phyloP scores from a whole-genome alignment of 2,329 filamentous ascomycete species.

The Apiospora koreana region DNA sequence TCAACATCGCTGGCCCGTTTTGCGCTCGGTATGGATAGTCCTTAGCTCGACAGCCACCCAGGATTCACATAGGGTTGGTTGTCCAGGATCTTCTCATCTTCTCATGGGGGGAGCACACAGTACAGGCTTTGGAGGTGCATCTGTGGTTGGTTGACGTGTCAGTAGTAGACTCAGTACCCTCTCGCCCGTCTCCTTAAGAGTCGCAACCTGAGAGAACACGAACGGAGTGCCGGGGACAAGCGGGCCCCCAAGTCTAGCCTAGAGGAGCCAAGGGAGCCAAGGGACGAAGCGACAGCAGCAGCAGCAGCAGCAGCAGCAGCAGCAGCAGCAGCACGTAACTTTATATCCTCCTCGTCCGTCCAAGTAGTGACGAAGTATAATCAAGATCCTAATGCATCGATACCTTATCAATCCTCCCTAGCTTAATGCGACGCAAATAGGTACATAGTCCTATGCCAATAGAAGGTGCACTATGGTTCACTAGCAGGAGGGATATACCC shows the following conservation, averaged over 20 bases:
- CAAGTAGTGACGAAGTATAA: slow-evolving; percentile 3
- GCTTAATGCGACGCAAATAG: not conserved
- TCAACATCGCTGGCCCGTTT: not conserved
- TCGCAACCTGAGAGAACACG: not conserved
- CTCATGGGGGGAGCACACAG: not conserved
- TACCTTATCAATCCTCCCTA: not conserved
- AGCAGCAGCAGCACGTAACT: not conserved
- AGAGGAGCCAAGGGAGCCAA: not conserved
- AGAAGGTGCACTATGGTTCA: not conserved
- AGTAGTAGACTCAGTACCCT: not conserved
- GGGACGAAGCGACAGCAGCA: too few species aligned
- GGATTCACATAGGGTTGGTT: not conserved
- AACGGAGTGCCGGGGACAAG: not conserved
- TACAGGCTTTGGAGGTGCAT: not conserved
- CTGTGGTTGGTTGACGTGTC: not conserved
- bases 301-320: too few species aligned
- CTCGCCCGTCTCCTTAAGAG: not conserved
- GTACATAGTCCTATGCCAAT: not conserved
- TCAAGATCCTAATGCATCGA: slow-evolving; percentile 7
- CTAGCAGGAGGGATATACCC: slow-evolving; percentile 6
- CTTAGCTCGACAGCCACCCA: not conserved
- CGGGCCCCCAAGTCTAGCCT: not conserved
- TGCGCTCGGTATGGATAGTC: slow-evolving; percentile 1
- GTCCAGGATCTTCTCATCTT: not conserved
- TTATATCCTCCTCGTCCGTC: not conserved